Conservation (phyloP, 176 grass and related monocot species). For the Tillandsia fasciculata region DNA sequence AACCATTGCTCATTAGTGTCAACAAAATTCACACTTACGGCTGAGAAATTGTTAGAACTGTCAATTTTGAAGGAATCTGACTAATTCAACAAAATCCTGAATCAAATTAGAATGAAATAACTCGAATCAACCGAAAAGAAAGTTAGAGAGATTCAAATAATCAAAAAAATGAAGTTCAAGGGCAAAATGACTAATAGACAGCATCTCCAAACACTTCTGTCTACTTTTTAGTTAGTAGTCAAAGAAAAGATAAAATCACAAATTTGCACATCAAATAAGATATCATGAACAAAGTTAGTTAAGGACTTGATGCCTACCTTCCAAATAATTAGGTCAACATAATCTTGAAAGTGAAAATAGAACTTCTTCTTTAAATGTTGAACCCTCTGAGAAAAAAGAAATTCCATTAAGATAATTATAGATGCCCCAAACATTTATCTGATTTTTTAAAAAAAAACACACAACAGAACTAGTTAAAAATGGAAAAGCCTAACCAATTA, state of each 20-base stretch:
- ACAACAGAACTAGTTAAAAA: neutral
- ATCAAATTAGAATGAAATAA: no score
- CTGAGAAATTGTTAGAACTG: no score
- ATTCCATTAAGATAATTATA: conserved; percentile 22
- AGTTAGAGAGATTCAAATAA: no score
- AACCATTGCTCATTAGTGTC: no score
- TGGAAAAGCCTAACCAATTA: neutral
- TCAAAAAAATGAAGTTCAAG: neutral
- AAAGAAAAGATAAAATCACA: conserved; percentile 17
- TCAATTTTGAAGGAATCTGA: no score
- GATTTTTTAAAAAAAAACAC: neutral
- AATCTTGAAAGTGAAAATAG: conserved; percentile 98
- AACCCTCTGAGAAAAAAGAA: conserved; percentile 69
- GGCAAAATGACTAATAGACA: neutral
- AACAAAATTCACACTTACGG: no score
- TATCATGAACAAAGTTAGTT: no score
- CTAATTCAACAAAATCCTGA: no score
- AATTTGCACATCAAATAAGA: neutral
- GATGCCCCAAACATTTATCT: neutral
- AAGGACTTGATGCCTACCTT: conserved; percentile 43
- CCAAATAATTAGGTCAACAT: conserved; percentile 89
- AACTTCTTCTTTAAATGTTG: conserved; percentile 96
- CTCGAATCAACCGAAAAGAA: no score
- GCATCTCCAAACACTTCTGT: neutral
- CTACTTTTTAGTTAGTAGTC: conserved; percentile 5